phyloP scores from a whole-genome alignment of 768 basidiomycete genomes.

The Tylopilus vinaceipallidus region DNA sequence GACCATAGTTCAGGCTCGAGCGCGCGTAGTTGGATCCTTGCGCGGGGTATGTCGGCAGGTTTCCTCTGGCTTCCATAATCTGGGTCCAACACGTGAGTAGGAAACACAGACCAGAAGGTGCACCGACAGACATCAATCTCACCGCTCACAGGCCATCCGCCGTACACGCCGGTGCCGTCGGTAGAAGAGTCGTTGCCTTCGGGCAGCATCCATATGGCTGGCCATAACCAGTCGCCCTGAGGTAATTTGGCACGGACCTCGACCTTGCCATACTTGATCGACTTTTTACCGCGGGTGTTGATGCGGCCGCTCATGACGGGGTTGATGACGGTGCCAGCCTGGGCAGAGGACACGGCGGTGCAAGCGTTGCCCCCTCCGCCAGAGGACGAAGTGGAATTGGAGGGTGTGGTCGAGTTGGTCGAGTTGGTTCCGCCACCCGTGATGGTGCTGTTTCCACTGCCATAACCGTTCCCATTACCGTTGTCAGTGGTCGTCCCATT shows the following conservation, averaged over 20 bases:
- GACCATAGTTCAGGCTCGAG: conserved; percentile 69
- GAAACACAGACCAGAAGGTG: not conserved
- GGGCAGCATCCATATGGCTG: conserved; percentile 34
- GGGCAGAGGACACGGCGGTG: conserved; percentile 40
- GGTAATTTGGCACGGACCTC: conserved; percentile 64
- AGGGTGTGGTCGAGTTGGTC: conserved; percentile 15
- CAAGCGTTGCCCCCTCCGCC: conserved; percentile 31
- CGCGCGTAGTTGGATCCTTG: conserved; percentile 49
- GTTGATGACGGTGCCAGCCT: conserved; percentile 40
- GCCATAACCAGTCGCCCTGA: conserved; percentile 43
- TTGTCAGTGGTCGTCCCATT: not conserved
- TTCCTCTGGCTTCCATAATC: conserved; percentile 56
- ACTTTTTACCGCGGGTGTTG: conserved; percentile 46
- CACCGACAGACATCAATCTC: conserved; percentile 52
- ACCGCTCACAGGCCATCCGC: conserved; percentile 51
- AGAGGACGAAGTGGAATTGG: conserved; percentile 21
- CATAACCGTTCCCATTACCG: too few species aligned
- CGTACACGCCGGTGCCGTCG: conserved; percentile 24
- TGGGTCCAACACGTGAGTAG: conserved; percentile 18
- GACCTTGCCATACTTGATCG: conserved; percentile 55
- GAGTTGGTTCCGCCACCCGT: conserved; percentile 17
- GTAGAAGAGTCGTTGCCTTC: conserved; percentile 21
- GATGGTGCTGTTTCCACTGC: not conserved
- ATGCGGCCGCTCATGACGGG: conserved; percentile 56
- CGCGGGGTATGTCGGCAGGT: conserved; percentile 39